These are phyloP conservation scores for Gypsophila paniculata DNA, from an alignment of 179 eudicot genomes.

Conservation along the genomic window DNA sequence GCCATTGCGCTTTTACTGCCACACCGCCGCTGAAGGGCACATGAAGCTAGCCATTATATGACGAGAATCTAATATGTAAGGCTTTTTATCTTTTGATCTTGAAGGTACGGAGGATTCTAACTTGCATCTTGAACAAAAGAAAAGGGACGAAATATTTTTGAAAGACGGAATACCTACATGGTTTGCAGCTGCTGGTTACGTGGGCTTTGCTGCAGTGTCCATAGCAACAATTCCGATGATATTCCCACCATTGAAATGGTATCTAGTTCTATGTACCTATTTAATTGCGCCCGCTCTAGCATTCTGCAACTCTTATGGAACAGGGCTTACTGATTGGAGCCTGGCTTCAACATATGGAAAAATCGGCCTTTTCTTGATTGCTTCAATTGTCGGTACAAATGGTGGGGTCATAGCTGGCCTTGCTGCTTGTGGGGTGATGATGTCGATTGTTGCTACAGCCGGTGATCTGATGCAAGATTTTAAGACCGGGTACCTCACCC, in stretches of 20 bases:
- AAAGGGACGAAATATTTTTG: slow-evolving; percentile 58
- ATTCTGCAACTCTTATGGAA: slow-evolving; percentile 95
- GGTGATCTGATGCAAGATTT: slow-evolving; percentile 98
- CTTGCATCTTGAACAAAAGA: slow-evolving; percentile 52
- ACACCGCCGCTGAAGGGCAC: neutral
- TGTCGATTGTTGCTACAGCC: slow-evolving; percentile 92
- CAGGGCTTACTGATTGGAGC: slow-evolving; percentile 96
- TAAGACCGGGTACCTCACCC: slow-evolving; percentile 88
- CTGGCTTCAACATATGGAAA: slow-evolving; percentile 88
- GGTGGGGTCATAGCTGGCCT: slow-evolving; percentile 93
- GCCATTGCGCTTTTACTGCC: neutral
- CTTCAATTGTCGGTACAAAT: slow-evolving; percentile 65
- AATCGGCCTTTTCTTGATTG: slow-evolving; percentile 80
- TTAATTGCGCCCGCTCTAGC: slow-evolving; percentile 92
- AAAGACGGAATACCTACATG: slow-evolving; percentile 76
- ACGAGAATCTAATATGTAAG: neutral
- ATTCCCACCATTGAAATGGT: slow-evolving; percentile 95
- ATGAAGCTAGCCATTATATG: neutral
- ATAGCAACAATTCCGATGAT: slow-evolving; percentile 62
- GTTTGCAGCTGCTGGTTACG: slow-evolving; percentile 90
- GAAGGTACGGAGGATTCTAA: slow-evolving; percentile 61
- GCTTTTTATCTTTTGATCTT: slow-evolving; percentile 10
- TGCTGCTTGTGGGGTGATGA: slow-evolving; percentile 93
- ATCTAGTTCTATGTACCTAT: slow-evolving; percentile 77
- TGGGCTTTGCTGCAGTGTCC: slow-evolving; percentile 80